Evolutionary conservation across 495 filamentous ascomycete genomes (phyloP).

Genomic region (Corynascus novoguineensis): DNA sequence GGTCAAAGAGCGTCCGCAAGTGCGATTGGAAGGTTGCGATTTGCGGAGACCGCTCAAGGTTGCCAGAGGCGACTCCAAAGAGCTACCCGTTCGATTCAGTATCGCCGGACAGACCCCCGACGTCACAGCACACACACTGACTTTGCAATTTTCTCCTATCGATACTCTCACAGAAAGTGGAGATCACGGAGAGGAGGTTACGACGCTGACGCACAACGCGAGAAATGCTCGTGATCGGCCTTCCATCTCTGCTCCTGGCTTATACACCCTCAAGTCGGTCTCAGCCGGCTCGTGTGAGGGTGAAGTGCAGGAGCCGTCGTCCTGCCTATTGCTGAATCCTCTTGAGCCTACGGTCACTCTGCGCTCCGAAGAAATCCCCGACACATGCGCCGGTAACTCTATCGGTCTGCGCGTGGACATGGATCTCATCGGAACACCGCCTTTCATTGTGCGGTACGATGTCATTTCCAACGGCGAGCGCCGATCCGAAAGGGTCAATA

Average conservation of each 20-base stretch:
- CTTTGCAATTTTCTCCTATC: slow-evolving; percentile 64
- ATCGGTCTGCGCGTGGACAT: slow-evolving; percentile 83
- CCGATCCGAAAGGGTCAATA: slow-evolving; percentile 36
- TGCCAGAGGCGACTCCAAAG: slow-evolving; percentile 61
- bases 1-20: slow-evolving; percentile 78
- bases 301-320: slow-evolving; percentile 85
- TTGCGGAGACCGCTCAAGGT: slow-evolving; percentile 73
- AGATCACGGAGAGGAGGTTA: slow-evolving; percentile 52
- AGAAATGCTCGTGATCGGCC: slow-evolving; percentile 47
- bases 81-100: slow-evolving; percentile 68
- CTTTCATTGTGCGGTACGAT: slow-evolving; percentile 72
- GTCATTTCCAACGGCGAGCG: slow-evolving; percentile 51
- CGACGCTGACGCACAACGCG: slow-evolving; percentile 47
- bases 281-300: slow-evolving; percentile 75
- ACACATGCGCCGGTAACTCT: slow-evolving; percentile 90
- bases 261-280: slow-evolving; percentile 77
- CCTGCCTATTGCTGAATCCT: slow-evolving; percentile 83
- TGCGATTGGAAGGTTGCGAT: slow-evolving; percentile 68
- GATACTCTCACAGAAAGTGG: slow-evolving; percentile 58
- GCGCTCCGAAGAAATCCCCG: slow-evolving; percentile 70
- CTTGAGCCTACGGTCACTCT: slow-evolving; percentile 76
- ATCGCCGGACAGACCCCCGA: slow-evolving; percentile 52
- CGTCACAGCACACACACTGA: slow-evolving; percentile 53
- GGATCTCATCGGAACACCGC: slow-evolving; percentile 83
- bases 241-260: slow-evolving; percentile 65